Evolutionary conservation across 2,329 filamentous ascomycete species (phyloP).

Genomic region (Orbilia blumenaviensis): DNA sequence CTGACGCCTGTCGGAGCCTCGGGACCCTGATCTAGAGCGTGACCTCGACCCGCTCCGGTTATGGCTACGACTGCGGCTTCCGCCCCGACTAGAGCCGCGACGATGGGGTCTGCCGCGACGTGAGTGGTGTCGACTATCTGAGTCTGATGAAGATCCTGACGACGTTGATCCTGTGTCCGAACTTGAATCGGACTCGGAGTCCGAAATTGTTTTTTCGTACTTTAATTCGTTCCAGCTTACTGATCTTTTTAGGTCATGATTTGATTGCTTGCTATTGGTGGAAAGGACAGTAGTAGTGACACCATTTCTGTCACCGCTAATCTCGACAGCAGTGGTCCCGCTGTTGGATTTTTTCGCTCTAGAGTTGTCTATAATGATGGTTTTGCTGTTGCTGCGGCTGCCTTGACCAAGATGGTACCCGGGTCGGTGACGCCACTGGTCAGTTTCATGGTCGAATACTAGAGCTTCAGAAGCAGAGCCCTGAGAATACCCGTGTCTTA

Average conservation of each 20-base stretch:
- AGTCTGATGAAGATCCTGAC: conserved; percentile 1
- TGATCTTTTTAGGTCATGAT: not conserved
- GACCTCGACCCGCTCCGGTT: not conserved
- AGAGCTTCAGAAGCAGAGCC: conserved; percentile 1
- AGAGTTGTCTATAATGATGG: conserved; percentile 34
- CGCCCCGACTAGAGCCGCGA: conserved; percentile 8
- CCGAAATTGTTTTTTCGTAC: not conserved
- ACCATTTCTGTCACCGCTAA: conserved; percentile 21
- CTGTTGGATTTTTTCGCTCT: not conserved
- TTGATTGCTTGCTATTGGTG: conserved; percentile 2
- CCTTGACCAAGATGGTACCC: conserved; percentile 1
- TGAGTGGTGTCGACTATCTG: conserved; percentile 1
- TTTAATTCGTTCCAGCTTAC: conserved; percentile 11
- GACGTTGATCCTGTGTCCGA: not conserved
- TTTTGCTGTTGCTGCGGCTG: conserved; percentile 11
- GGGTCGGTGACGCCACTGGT: conserved; percentile 3
- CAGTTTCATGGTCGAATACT: conserved; percentile 1
- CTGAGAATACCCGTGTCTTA: conserved; percentile 3
- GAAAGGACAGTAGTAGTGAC: conserved; percentile 30
- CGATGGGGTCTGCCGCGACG: conserved; percentile 6
- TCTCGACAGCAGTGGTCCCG: conserved; percentile 23
- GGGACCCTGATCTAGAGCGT: not conserved
- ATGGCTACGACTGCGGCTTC: conserved; percentile 10
- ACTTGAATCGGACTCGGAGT: not conserved
- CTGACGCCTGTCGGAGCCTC: not conserved